Percentiles rank a stretch among this genome's conserved stretches.
These are phyloP conservation scores for Aureobasidium sp. DNA, from an alignment of 2,329 filamentous ascomycete genomes.

Conservation along the genomic window DNA sequence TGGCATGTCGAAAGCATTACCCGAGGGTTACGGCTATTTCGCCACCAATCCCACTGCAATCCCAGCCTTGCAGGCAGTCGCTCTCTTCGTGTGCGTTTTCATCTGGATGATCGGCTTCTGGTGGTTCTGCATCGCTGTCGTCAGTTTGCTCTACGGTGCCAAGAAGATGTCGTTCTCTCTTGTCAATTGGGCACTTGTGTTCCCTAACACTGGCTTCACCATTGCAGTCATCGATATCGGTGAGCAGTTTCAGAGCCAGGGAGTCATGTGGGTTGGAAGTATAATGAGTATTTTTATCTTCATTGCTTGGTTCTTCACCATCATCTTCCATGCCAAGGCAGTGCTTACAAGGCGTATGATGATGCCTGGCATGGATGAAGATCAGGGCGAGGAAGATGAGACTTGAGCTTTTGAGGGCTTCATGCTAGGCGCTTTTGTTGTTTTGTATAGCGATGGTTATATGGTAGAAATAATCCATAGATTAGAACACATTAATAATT, in stretches of 20 bases:
- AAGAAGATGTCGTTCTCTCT: conserved; percentile 30
- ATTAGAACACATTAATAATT: no score
- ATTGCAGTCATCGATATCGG: conserved; percentile 51
- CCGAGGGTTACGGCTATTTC: conserved; percentile 18
- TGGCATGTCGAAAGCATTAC: conserved; percentile 18
- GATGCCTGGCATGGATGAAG: conserved; percentile 52
- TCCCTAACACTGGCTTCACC: conserved; percentile 57
- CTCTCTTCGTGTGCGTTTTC: conserved; percentile 30
- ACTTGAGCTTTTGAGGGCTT: not conserved
- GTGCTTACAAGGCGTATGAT: conserved; percentile 44
- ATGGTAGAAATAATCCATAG: not conserved
- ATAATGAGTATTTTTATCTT: conserved; percentile 49
- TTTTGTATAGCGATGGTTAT: not conserved
- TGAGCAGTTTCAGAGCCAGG: conserved; percentile 39
- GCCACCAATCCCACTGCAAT: conserved; percentile 15
- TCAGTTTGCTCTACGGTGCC: conserved; percentile 15
- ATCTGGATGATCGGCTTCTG: conserved; percentile 42
- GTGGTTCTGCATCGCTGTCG: conserved; percentile 20
- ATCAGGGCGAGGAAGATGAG: conserved; percentile 30
- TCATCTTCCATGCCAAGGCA: conserved; percentile 41
- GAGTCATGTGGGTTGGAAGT: conserved; percentile 44
- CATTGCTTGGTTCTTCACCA: conserved; percentile 43
- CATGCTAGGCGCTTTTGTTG: not conserved
- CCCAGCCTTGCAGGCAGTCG: conserved; percentile 18
- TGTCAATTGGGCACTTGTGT: conserved; percentile 51